Conservation (phyloP, 345 rosid species). For the Corymbia maculata region DNA sequence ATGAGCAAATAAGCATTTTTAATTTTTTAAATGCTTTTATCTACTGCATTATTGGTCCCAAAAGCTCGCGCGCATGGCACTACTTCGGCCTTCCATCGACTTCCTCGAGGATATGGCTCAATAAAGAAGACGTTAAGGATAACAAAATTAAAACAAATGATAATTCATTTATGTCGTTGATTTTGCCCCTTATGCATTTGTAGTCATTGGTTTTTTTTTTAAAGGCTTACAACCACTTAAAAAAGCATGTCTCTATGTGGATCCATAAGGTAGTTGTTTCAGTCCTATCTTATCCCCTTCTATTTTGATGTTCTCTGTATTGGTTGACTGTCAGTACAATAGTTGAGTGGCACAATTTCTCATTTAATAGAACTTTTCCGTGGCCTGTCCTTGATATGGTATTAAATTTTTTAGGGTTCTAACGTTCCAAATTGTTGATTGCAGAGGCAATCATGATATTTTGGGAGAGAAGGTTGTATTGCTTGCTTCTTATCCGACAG, state of each 20-base stretch:
- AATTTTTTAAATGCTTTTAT: too few species aligned
- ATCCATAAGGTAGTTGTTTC: too few species aligned
- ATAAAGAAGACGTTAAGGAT: too few species aligned
- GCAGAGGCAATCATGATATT: slow-evolving; percentile 6
- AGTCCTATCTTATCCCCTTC: background rate
- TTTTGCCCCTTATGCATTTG: background rate
- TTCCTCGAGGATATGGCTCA: too few species aligned
- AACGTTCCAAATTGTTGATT: background rate
- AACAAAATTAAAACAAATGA: too few species aligned
- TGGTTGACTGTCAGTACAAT: background rate
- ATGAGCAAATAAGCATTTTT: too few species aligned
- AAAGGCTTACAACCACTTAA: background rate
- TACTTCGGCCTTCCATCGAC: too few species aligned
- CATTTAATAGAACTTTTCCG: background rate
- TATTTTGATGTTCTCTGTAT: too few species aligned
- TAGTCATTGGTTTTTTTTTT: background rate
- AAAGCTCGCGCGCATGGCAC: too few species aligned
- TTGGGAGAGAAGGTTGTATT: slow-evolving; percentile 47
- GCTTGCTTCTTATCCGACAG: too few species aligned
- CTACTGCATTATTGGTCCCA: too few species aligned
- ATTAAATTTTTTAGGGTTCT: background rate
- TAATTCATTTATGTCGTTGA: background rate
- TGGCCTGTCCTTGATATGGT: background rate
- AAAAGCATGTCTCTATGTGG: background rate
- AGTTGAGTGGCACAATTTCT: background rate